Evolutionary conservation across 495 filamentous ascomycete genomes (phyloP), one percentile per base, ranked within the genome.

Genomic region (Penicillium tannophilum): DNA sequence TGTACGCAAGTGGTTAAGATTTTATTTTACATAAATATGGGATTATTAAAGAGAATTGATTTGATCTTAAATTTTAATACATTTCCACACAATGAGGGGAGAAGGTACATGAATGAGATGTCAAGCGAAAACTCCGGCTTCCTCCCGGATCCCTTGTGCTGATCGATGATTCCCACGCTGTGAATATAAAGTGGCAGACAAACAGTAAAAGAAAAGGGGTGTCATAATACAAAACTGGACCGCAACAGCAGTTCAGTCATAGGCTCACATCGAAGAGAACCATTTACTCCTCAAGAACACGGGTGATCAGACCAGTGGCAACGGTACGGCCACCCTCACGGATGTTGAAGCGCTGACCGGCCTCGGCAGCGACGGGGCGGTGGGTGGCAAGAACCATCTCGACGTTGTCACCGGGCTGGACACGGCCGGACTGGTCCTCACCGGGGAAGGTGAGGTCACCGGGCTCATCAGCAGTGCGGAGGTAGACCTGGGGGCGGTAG

Each of bases 381-480:
- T 89, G 80, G 61, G 95, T 86, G 60, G 84, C 79, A 76, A 89
- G 89, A 59, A 90, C 75, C 91, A 98, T 94, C 85, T 98, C 95
- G 63, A 94, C 87, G 80, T 98, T 98, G 84, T 98, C 94, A 70
- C 94, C 94, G 54, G 94, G 94, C 91, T 94, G 92, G 72, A 96
- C 88, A 79, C 92, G 87, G 77, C 86, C 89, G 68, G 75, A 77
- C 55, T 82, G 74, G 66, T 90, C 85, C 54, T 88, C 92, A 56
- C 90, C 91, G 54, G 91, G 90, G 88, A 92, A 95, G 68, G 76
- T 81, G 56, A 98, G 85, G 24, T 84, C 80, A 69, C 84, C 86
- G 50, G 94, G 79, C 79, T 97, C 93, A 77, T 98, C 92, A 58
- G 93, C 91, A 63, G 94, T 98, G 58, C 94, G 89, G 65, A 98